Evolutionary conservation across 371 early-diverging fungal genomes (phyloP).

Genomic region (Syncephalastrum racemosum): DNA sequence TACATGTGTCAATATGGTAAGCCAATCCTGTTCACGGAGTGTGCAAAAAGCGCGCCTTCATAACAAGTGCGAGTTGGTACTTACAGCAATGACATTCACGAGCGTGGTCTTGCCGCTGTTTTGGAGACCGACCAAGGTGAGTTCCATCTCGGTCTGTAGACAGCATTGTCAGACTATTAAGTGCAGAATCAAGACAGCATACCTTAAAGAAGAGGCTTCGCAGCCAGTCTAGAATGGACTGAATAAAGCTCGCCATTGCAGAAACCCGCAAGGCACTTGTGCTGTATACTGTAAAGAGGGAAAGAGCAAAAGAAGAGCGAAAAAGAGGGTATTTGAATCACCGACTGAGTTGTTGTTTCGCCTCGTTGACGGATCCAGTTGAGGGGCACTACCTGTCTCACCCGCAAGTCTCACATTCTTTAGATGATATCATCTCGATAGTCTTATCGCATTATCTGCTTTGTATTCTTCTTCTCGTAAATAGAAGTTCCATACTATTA

Average conservation of each 20-base stretch:
- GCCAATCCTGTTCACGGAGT: no score
- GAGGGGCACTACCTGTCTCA: no score
- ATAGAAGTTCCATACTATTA: no score
- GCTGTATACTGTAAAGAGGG: neutral
- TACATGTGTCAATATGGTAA: constrained; percentile 20
- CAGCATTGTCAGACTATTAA: neutral
- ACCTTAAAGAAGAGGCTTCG: constrained; percentile 91
- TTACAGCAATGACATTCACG: constrained; percentile 95
- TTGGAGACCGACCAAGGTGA: constrained; percentile 96
- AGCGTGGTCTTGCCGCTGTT: constrained; percentile 98
- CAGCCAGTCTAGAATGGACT: constrained; percentile 9
- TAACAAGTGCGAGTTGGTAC: constrained; percentile 21
- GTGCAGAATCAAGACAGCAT: neutral
- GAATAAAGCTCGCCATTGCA: neutral
- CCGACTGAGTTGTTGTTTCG: no score
- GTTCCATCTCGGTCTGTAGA: constrained; percentile 88
- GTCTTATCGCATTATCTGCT: no score
- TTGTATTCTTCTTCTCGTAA: no score
- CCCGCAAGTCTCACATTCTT: no score
- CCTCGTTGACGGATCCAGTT: no score
- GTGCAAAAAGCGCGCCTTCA: neutral
- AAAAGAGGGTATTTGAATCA: no score
- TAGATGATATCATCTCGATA: no score
- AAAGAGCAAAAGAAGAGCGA: constrained; percentile 1
- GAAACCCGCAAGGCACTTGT: constrained; percentile 4